phyloP scores from a whole-genome alignment of 2,329 filamentous ascomycete species.

The Blastomyces percursus region DNA sequence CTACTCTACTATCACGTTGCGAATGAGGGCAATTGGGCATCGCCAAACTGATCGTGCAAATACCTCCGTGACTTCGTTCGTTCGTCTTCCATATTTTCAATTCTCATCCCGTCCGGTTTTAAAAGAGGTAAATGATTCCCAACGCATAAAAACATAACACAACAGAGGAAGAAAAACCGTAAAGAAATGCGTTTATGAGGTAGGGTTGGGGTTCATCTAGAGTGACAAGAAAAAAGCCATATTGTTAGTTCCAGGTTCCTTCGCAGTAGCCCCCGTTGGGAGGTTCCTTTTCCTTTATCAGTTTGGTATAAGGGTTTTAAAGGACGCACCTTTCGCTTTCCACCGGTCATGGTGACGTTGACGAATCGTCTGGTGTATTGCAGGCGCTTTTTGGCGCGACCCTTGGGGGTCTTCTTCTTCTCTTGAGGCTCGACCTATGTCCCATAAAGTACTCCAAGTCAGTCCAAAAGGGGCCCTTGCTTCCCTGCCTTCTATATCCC shows the following conservation, averaged over 20 bases:
- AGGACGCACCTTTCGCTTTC: slow-evolving; percentile 3
- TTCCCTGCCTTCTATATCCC: neutral
- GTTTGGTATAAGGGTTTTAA: neutral
- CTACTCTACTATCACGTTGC: neutral
- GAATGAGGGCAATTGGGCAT: neutral
- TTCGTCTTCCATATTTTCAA: slow-evolving; percentile 1
- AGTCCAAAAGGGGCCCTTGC: neutral
- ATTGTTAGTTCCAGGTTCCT: neutral
- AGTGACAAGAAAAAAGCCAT: slow-evolving; percentile 7
- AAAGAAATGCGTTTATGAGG: slow-evolving; percentile 42
- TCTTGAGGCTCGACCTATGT: slow-evolving; percentile 73
- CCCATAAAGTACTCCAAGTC: neutral
- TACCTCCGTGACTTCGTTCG: slow-evolving; percentile 1
- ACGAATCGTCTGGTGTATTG: slow-evolving; percentile 96
- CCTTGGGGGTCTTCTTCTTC: slow-evolving; percentile 96
- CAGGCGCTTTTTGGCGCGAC: slow-evolving; percentile 93
- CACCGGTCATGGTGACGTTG: slow-evolving; percentile 50
- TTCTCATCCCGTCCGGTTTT: neutral
- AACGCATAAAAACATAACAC: slow-evolving; percentile 4
- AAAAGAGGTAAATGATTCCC: neutral
- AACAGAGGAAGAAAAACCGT: neutral
- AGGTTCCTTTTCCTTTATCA: neutral
- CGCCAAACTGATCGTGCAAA: neutral
- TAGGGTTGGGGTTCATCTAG: slow-evolving; percentile 82
- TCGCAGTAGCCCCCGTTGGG: neutral